These are phyloP conservation scores for Alternaria dauci DNA, from an alignment of 2,329 filamentous ascomycete genomes.

Conservation along the genomic window DNA sequence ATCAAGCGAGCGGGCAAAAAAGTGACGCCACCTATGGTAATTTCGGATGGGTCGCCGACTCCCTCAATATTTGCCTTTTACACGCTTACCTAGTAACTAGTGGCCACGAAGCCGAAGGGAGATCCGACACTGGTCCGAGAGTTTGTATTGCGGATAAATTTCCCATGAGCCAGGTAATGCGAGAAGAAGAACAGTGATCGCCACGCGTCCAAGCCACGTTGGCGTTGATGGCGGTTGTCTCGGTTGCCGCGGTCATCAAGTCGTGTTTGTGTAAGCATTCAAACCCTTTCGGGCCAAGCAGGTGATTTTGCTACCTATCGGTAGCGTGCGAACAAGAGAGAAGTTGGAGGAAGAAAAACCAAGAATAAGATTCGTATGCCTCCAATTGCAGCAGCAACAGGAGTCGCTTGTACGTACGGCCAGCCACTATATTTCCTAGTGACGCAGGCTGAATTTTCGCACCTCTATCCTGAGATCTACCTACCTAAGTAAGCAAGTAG, in stretches of 20 bases:
- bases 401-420: not conserved
- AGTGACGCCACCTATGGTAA: not conserved
- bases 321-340: not conserved
- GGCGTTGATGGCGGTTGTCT: not conserved
- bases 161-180: not conserved
- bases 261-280: not conserved
- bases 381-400: not conserved
- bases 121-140: not conserved
- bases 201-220: not conserved
- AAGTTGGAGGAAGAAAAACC: not conserved
- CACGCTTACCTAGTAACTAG: not conserved
- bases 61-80: not conserved
- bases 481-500: not conserved
- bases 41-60: not conserved
- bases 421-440: not conserved
- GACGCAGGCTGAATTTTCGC: not conserved
- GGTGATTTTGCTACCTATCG: not conserved
- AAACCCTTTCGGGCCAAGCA: not conserved
- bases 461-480: not conserved
- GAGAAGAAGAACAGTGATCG: not conserved
- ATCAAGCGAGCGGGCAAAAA: not conserved
- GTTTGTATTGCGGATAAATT: conserved; percentile 1
- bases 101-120: not conserved
- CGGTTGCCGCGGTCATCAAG: not conserved
- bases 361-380: conserved; percentile 3